Conservation (phyloP, 345 rosid genomes). For the Orychophragmus violaceus region DNA sequence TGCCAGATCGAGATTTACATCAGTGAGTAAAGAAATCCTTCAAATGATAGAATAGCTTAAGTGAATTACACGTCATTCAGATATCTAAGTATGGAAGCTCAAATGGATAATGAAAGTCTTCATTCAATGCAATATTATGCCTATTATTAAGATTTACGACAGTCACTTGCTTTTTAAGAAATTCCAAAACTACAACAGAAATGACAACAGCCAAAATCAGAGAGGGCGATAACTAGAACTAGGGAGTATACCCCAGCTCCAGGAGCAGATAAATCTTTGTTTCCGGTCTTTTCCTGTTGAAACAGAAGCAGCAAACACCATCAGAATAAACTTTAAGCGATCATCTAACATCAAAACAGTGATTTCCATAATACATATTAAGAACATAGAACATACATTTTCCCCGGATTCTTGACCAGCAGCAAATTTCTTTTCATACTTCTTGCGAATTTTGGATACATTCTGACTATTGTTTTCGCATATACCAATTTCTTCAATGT, state of each 20-base stretch:
- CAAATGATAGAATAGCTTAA: constrained; percentile 5
- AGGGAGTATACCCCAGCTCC: constrained; percentile 87
- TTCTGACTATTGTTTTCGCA: constrained; percentile 53
- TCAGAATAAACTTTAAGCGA: constrained; percentile 9
- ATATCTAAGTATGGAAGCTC: not conserved
- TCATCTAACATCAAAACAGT: constrained; percentile 1
- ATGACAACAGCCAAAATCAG: constrained; percentile 13
- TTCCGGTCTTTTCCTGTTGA: constrained; percentile 68
- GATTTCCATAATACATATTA: not conserved
- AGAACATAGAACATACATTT: constrained; percentile 40
- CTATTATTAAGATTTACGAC: not conserved
- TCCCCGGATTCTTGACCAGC: constrained; percentile 57
- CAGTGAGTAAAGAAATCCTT: constrained; percentile 5
- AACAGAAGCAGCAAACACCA: not conserved
- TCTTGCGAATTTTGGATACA: constrained; percentile 84
- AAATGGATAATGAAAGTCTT: constrained; percentile 6
- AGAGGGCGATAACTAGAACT: not conserved
- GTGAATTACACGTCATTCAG: constrained; percentile 2
- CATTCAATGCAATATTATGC: constrained; percentile 5
- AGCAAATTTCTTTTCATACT: constrained; percentile 89
- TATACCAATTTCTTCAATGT: constrained; percentile 78
- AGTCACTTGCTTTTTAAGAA: not conserved
- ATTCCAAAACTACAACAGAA: not conserved
- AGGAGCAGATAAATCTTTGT: constrained; percentile 73
- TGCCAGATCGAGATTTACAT: constrained; percentile 32